Evolutionary conservation across 768 basidiomycete species (phyloP).

Genomic region (Phaeotremella fagi): DNA sequence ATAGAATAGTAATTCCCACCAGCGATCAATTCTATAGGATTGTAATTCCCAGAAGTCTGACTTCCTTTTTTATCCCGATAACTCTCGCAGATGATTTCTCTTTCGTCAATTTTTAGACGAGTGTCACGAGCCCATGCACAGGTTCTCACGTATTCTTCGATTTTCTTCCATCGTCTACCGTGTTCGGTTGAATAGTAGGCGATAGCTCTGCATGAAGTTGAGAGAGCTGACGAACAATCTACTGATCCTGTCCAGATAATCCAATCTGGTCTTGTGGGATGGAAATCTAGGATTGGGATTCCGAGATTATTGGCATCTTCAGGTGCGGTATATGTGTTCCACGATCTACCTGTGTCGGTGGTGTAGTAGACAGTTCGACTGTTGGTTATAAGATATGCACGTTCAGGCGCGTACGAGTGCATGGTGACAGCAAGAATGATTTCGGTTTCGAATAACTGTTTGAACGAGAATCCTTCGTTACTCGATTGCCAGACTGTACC

Average conservation of each 20-base stretch:
- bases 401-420: conserved; percentile 70
- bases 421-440: conserved; percentile 79
- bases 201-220: conserved; percentile 63
- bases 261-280: conserved; percentile 68
- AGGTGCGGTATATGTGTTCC: conserved; percentile 61
- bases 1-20: conserved; percentile 68
- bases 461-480: conserved; percentile 93
- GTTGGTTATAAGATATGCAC: conserved; percentile 84
- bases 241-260: conserved; percentile 83
- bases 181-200: conserved; percentile 72
- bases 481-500: conserved; percentile 83
- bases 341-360: conserved; percentile 70
- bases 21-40: conserved; percentile 71
- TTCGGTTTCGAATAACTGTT: conserved; percentile 58
- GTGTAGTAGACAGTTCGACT: conserved; percentile 66
- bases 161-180: conserved; percentile 66
- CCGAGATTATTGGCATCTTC: conserved; percentile 73
- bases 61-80: conserved; percentile 74
- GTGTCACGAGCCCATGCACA: conserved; percentile 88
- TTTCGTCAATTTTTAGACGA: conserved; percentile 71
- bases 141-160: conserved; percentile 82
- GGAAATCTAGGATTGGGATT: conserved; percentile 75
- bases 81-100: conserved; percentile 87
- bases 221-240: conserved; percentile 56
- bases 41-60: conserved; percentile 60